Conservation (phyloP, 768 basidiomycete genomes). For the Kwoniella heveanensis region DNA sequence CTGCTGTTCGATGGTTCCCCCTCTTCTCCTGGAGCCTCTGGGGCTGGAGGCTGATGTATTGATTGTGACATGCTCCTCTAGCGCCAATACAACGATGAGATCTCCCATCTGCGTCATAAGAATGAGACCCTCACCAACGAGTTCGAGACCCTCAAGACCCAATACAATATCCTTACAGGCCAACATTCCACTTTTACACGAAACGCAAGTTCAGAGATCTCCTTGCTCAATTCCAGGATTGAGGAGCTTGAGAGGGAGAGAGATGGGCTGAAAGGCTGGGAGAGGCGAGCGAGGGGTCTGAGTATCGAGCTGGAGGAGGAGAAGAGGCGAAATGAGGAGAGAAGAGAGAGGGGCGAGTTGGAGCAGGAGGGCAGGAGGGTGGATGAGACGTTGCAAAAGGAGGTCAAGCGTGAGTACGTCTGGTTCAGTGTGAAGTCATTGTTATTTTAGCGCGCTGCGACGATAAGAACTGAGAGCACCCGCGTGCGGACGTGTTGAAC, state of each 20-base stretch:
- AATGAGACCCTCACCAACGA: conserved; percentile 14
- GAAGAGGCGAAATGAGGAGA: conserved; percentile 32
- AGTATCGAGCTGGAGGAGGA: conserved; percentile 49
- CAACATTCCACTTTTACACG: conserved; percentile 18
- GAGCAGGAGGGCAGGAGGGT: conserved; percentile 24
- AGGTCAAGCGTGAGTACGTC: conserved; percentile 41
- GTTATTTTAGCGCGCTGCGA: too few relatives aligned
- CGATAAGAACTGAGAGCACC: too few relatives aligned
- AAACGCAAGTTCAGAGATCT: conserved; percentile 19
- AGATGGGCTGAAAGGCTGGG: conserved; percentile 31
- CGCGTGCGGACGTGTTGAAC: too few relatives aligned
- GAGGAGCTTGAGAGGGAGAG: conserved; percentile 33
- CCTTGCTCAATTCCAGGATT: conserved; percentile 21
- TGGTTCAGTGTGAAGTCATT: too few relatives aligned
- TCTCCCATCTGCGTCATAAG: conserved; percentile 17
- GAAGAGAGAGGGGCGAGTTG: conserved; percentile 23
- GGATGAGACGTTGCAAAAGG: conserved; percentile 34
- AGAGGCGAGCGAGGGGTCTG: conserved; percentile 37
- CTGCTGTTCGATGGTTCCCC: not conserved
- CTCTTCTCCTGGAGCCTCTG: not conserved
- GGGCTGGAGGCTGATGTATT: too few relatives aligned
- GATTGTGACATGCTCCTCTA: not conserved
- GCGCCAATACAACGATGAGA: conserved; percentile 14
- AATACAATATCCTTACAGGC: conserved; percentile 26
- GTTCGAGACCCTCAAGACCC: conserved; percentile 25